phyloP scores from a whole-genome alignment of 371 early-diverging fungal genomes.

The Mortierella sp. region DNA sequence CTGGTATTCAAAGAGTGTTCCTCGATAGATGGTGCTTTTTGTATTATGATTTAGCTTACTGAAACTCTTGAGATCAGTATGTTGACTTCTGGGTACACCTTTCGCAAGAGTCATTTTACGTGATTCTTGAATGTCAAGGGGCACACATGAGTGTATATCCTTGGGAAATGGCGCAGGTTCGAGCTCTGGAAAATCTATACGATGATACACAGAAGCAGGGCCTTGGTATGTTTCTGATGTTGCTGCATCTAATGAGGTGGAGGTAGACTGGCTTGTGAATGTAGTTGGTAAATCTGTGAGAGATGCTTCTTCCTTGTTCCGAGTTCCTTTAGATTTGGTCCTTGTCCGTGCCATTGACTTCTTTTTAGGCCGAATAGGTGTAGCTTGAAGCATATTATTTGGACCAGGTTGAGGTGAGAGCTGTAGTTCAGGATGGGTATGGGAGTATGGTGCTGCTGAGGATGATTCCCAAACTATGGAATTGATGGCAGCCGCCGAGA shows the following conservation, averaged over 20 bases:
- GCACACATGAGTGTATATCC: slow-evolving; percentile 37
- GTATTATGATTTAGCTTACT: slow-evolving; percentile 24
- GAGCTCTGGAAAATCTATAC: slow-evolving; percentile 17
- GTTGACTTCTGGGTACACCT: slow-evolving; percentile 2
- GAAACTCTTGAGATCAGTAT: slow-evolving; percentile 42
- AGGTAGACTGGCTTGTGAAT: background rate
- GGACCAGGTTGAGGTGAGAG: background rate
- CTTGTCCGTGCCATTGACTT: background rate
- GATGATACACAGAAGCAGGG: background rate
- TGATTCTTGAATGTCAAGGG: slow-evolving; percentile 21
- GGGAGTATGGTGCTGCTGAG: background rate
- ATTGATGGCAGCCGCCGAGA: slow-evolving; percentile 2
- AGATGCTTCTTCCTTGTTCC: too few relatives aligned
- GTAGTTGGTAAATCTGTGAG: background rate
- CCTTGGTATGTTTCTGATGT: slow-evolving; percentile 19
- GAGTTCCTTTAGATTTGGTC: background rate
- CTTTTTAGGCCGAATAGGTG: background rate
- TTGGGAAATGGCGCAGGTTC: slow-evolving; percentile 43
- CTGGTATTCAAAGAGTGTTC: slow-evolving; percentile 53
- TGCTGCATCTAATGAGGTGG: background rate
- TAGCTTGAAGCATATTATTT: background rate
- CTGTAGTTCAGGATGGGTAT: background rate
- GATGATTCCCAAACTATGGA: background rate
- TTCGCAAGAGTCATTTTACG: background rate
- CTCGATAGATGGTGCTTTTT: slow-evolving; percentile 37